Percentiles rank a stretch among this genome's conserved stretches.
Conservation (phyloP, 805 yeast species). For the Zygoascus tannicola region DNA sequence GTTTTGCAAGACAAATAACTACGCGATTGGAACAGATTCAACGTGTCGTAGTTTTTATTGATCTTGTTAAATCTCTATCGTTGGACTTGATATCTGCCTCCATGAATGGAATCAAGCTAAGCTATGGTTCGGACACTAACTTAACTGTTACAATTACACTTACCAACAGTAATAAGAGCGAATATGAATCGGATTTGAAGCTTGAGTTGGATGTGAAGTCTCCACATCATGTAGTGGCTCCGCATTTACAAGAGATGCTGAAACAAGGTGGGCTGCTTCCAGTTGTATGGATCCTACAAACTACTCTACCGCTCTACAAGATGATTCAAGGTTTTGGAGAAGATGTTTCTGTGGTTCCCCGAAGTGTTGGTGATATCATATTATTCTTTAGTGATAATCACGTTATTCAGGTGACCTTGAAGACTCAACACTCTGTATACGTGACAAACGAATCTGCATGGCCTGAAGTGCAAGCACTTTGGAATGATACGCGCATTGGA, state of each 20-base stretch:
- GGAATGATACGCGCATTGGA: slow-evolving; percentile 6
- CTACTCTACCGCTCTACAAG: slow-evolving; percentile 23
- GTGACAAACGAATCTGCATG: not conserved
- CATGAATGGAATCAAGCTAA: slow-evolving; percentile 22
- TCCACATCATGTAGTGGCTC: slow-evolving; percentile 24
- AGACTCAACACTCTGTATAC: slow-evolving; percentile 1
- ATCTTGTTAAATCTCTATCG: slow-evolving; percentile 20
- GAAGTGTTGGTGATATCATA: slow-evolving; percentile 14
- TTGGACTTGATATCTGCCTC: slow-evolving; percentile 24
- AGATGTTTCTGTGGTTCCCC: slow-evolving; percentile 19
- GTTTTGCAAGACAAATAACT: slow-evolving; percentile 8
- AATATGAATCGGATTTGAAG: slow-evolving; percentile 2
- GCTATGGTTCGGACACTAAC: slow-evolving; percentile 17
- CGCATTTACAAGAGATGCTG: slow-evolving; percentile 22
- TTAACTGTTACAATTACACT: slow-evolving; percentile 5
- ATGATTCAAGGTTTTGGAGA: slow-evolving; percentile 12
- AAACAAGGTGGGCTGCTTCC: slow-evolving; percentile 20
- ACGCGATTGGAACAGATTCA: slow-evolving; percentile 22
- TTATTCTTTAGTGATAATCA: slow-evolving; percentile 4
- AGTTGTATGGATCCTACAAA: slow-evolving; percentile 21
- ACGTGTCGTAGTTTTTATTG: slow-evolving; percentile 24
- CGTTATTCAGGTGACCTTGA: slow-evolving; percentile 2
- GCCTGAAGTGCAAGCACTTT: slow-evolving; percentile 4
- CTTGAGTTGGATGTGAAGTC: slow-evolving; percentile 16
- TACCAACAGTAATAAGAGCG: not conserved